phyloP scores from a whole-genome alignment of 2,329 filamentous ascomycete species.

The Xylaria sp. region DNA sequence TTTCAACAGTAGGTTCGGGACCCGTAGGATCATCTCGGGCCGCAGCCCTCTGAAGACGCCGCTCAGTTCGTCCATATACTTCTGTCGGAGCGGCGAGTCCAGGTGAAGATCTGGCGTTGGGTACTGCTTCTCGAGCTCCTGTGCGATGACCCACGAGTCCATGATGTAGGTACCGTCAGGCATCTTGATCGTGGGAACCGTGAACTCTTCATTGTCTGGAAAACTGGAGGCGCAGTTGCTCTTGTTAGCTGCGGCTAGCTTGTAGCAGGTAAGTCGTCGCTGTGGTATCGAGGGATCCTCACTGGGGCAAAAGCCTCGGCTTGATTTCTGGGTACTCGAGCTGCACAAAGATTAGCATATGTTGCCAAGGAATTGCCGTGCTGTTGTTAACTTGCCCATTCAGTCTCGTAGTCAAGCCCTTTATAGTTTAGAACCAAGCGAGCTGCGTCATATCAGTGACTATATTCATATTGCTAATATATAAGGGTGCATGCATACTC shows the following conservation, averaged over 20 bases:
- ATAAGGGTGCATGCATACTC: conserved; percentile 55
- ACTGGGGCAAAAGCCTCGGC: conserved; percentile 66
- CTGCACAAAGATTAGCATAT: conserved; percentile 43
- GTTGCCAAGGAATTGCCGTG: neutral
- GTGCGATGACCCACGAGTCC: conserved; percentile 71
- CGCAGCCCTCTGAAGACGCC: conserved; percentile 50
- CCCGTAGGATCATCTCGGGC: conserved; percentile 58
- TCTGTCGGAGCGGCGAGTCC: conserved; percentile 61
- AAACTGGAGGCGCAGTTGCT: conserved; percentile 49
- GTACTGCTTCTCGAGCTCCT: conserved; percentile 66
- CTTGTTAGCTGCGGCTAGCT: conserved; percentile 1
- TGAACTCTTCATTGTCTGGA: conserved; percentile 51
- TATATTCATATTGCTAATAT: neutral
- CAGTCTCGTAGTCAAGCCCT: conserved; percentile 71
- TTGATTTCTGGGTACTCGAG: conserved; percentile 74
- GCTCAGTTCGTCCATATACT: conserved; percentile 56
- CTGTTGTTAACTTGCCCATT: conserved; percentile 61
- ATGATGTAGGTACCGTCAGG: conserved; percentile 68
- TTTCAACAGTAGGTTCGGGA: conserved; percentile 64
- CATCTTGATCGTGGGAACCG: conserved; percentile 52
- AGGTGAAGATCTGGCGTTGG: conserved; percentile 69
- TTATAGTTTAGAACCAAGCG: conserved; percentile 76
- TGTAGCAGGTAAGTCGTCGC: conserved; percentile 3
- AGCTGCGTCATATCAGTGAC: conserved; percentile 55
- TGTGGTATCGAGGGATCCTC: conserved; percentile 39